Evolutionary conservation across 768 basidiomycete species (phyloP).

Genomic region (Tulasnella sp.): DNA sequence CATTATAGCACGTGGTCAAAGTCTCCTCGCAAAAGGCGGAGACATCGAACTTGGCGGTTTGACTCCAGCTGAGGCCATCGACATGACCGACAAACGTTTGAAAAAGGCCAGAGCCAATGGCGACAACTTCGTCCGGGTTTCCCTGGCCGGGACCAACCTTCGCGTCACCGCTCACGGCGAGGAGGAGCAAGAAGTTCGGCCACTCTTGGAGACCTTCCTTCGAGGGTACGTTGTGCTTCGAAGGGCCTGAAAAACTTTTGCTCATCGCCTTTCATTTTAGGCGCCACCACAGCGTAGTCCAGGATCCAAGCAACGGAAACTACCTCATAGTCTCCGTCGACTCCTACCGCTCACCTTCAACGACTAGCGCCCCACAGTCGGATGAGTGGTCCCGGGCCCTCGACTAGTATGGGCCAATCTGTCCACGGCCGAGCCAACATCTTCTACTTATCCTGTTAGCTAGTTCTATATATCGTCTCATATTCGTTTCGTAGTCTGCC

Average conservation of each 20-base stretch:
- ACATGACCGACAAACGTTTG: conserved; percentile 8
- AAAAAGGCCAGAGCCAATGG: background rate
- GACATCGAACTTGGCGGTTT: conserved; percentile 18
- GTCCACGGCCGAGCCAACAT: background rate
- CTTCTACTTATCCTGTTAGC: background rate
- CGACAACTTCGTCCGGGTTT: conserved; percentile 8
- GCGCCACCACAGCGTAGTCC: conserved; percentile 14
- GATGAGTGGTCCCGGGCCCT: conserved; percentile 19
- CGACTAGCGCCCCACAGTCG: conserved; percentile 8
- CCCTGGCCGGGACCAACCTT: conserved; percentile 10
- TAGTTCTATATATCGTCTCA: background rate
- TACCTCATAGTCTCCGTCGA: conserved; percentile 8
- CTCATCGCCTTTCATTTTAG: background rate
- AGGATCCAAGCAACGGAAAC: conserved; percentile 12
- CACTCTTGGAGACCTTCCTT: conserved; percentile 11
- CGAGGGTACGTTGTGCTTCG: background rate
- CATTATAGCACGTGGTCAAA: background rate
- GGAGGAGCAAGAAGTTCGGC: conserved; percentile 10
- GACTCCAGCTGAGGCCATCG: conserved; percentile 14
- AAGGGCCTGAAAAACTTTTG: background rate
- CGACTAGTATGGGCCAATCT: background rate
- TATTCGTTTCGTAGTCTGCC: background rate
- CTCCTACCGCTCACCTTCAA: conserved; percentile 2
- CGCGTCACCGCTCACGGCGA: background rate
- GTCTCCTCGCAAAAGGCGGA: conserved; percentile 3